Conservation (phyloP, 345 rosid genomes). For the Heritiera fomes region DNA sequence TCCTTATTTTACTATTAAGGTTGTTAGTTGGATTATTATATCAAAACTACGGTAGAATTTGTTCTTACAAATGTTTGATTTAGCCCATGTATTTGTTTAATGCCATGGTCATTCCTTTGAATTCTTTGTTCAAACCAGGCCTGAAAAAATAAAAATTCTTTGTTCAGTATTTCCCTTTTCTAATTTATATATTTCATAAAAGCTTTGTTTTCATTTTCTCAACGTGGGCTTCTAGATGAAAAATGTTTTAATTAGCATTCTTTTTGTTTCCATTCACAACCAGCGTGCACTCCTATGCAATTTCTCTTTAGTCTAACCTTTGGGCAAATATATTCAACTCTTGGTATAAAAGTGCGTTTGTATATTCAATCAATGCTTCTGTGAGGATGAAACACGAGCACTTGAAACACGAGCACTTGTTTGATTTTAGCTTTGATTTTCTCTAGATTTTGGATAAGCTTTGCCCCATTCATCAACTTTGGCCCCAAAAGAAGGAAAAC, state of each 20-base stretch:
- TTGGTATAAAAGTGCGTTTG: background rate
- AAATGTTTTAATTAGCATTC: background rate
- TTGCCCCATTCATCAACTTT: background rate
- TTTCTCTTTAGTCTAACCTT: background rate
- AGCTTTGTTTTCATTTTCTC: background rate
- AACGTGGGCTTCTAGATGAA: background rate
- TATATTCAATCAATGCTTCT: background rate
- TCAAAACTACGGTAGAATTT: too few species aligned
- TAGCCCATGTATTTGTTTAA: background rate
- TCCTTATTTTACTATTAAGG: background rate
- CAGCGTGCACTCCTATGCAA: background rate
- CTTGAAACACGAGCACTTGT: background rate
- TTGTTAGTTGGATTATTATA: background rate
- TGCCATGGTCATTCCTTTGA: slow-evolving; percentile 5
- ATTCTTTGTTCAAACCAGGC: background rate
- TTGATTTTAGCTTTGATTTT: background rate
- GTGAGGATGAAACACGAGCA: background rate
- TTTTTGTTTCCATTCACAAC: background rate
- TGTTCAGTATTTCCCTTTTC: background rate
- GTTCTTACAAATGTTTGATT: background rate
- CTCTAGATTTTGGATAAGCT: background rate
- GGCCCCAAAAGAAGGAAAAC: background rate
- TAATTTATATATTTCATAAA: background rate
- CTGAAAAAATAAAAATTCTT: too few species aligned
- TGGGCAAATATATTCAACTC: background rate